Evolutionary conservation across 768 basidiomycete genomes (phyloP).

Genomic region (Mrakia frigida): DNA sequence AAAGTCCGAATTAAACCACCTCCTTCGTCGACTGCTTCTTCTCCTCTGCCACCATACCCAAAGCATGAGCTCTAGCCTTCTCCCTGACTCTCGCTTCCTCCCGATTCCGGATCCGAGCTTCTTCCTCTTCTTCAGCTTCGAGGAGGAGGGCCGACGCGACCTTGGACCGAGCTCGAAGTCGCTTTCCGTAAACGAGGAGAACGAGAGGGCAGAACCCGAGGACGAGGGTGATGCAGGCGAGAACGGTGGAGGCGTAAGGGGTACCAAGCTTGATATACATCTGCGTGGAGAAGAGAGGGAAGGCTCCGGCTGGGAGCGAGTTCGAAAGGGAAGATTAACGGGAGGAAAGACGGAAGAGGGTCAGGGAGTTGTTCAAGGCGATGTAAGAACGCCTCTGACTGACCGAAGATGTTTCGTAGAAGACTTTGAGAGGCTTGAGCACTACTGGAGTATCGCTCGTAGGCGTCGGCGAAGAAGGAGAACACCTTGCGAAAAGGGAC

Average conservation of each 20-base stretch:
- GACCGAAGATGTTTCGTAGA: constrained; percentile 34
- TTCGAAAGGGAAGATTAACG: no score
- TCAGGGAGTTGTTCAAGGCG: no score
- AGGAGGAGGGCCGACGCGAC: constrained; percentile 38
- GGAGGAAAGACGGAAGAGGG: no score
- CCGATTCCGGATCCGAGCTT: not conserved
- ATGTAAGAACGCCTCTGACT: not conserved
- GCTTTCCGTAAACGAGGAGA: constrained; percentile 39
- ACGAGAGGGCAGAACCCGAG: constrained; percentile 38
- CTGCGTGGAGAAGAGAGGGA: constrained; percentile 38
- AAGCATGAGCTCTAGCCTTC: not conserved
- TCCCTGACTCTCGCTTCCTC: not conserved
- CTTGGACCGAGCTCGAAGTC: constrained; percentile 39
- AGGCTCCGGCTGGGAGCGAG: constrained; percentile 26
- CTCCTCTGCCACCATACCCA: not conserved
- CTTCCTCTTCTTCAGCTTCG: constrained; percentile 17
- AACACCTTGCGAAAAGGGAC: not conserved
- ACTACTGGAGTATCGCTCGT: constrained; percentile 41
- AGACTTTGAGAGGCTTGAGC: constrained; percentile 39
- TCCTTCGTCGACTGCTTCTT: not conserved
- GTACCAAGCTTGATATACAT: constrained; percentile 33
- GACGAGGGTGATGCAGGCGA: constrained; percentile 38
- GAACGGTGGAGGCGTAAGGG: constrained; percentile 37
- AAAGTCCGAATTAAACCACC: no score
- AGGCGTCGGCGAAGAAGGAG: constrained; percentile 37